phyloP scores from a whole-genome alignment of 805 yeast species.

The Torulaspora gathmanii region DNA sequence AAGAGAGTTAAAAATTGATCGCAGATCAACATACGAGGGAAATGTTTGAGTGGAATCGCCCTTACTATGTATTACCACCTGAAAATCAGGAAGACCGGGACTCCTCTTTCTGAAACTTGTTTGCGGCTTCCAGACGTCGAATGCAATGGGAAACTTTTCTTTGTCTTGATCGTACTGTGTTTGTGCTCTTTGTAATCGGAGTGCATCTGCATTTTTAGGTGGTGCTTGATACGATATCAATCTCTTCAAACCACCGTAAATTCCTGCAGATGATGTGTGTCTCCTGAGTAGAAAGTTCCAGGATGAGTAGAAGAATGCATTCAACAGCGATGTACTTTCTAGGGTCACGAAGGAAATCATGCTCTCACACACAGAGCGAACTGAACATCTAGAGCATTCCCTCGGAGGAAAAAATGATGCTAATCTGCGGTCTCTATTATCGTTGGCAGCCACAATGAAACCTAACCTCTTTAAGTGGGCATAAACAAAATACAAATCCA shows the following conservation, averaged over 20 bases:
- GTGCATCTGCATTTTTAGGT: conserved; percentile 8
- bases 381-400: background rate
- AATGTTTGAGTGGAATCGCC: conserved; percentile 36
- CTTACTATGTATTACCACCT: conserved; percentile 54
- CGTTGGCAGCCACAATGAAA: conserved; percentile 49
- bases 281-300: conserved; percentile 20
- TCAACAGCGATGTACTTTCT: conserved; percentile 11
- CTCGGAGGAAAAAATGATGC: conserved; percentile 18
- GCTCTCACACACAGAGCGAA: background rate
- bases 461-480: conserved; percentile 74
- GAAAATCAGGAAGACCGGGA: conserved; percentile 74
- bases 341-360: conserved; percentile 4
- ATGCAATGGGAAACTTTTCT: conserved; percentile 38
- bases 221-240: conserved; percentile 24
- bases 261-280: conserved; percentile 28
- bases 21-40: conserved; percentile 45
- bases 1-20: conserved; percentile 33
- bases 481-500: conserved; percentile 62
- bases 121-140: conserved; percentile 80
- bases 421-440: conserved; percentile 2
- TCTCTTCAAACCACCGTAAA: conserved; percentile 31
- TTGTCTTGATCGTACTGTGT: background rate
- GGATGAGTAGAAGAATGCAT: conserved; percentile 20
- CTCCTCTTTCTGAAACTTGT: conserved; percentile 61
- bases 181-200: background rate